Conservation (phyloP, 2,329 filamentous ascomycete genomes). For the Calonectria henricotiae region DNA sequence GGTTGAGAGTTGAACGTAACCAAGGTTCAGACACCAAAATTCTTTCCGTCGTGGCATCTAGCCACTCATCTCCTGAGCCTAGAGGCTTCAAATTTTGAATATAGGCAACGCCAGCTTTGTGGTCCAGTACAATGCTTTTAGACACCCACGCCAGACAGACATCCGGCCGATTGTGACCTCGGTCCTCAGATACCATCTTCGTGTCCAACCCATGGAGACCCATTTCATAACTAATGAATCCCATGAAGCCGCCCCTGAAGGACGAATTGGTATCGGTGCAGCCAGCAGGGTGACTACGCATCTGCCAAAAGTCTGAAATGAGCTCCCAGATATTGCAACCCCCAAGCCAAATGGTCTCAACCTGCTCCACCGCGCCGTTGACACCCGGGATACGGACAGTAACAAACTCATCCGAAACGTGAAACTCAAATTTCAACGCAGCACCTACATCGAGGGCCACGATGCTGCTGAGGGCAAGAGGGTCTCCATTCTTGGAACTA, state of each 20-base stretch:
- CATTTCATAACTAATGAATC: slow-evolving; percentile 89
- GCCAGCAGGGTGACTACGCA: slow-evolving; percentile 49
- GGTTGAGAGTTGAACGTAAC: slow-evolving; percentile 19
- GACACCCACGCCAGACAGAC: slow-evolving; percentile 84
- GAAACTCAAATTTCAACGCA: slow-evolving; percentile 73
- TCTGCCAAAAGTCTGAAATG: slow-evolving; percentile 64
- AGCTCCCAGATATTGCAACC: slow-evolving; percentile 67
- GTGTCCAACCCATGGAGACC: slow-evolving; percentile 69
- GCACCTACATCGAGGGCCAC: slow-evolving; percentile 77
- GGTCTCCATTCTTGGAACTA: slow-evolving; percentile 66
- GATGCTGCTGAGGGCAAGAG: slow-evolving; percentile 77
- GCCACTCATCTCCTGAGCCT: slow-evolving; percentile 55
- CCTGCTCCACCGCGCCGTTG: slow-evolving; percentile 19
- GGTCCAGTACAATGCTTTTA: slow-evolving; percentile 84
- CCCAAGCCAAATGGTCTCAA: slow-evolving; percentile 45
- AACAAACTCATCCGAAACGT: slow-evolving; percentile 64
- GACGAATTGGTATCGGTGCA: slow-evolving; percentile 57
- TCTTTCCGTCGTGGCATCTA: slow-evolving; percentile 51
- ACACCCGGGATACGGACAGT: slow-evolving; percentile 51
- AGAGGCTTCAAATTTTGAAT: slow-evolving; percentile 69
- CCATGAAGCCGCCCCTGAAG: slow-evolving; percentile 89
- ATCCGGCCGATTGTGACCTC: slow-evolving; percentile 72
- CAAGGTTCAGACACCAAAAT: slow-evolving; percentile 58
- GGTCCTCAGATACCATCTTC: slow-evolving; percentile 48
- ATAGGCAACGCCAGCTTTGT: slow-evolving; percentile 73